Percentiles rank a stretch among this genome's conserved stretches.
phyloP scores from a whole-genome alignment of 169 alveolate species.

The Plasmodium vinckei region DNA sequence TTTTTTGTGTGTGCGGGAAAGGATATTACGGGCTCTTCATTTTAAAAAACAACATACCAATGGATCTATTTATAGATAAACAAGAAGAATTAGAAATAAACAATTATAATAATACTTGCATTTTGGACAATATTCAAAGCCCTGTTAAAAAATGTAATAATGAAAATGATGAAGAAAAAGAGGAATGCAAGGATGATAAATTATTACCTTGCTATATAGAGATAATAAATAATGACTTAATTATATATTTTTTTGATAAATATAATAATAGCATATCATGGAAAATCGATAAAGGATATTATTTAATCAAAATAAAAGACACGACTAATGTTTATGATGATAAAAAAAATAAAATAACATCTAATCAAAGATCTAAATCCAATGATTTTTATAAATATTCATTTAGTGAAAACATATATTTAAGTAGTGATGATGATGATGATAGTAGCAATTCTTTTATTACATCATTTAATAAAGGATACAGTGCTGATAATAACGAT shows the following conservation, averaged over 20 bases:
- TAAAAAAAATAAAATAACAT: neutral
- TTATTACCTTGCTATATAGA: constrained; percentile 72
- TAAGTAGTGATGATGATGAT: too few species aligned
- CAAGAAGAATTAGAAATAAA: too few species aligned
- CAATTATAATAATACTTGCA: too few species aligned
- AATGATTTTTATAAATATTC: neutral
- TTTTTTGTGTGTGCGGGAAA: too few species aligned
- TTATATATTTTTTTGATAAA: constrained; percentile 61
- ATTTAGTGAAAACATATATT: too few species aligned
- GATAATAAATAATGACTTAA: constrained; percentile 34
- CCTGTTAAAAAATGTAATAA: neutral
- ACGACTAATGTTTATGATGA: neutral
- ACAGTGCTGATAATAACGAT: too few species aligned
- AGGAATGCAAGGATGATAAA: neutral
- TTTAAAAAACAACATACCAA: too few species aligned
- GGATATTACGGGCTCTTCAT: too few species aligned
- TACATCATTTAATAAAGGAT: too few species aligned
- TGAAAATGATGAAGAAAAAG: neutral
- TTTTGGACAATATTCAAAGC: too few species aligned
- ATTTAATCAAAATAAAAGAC: constrained; percentile 21
- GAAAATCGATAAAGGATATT: constrained; percentile 46
- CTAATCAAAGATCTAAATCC: neutral
- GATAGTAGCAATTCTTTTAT: too few species aligned
- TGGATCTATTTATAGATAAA: too few species aligned
- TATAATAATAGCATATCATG: constrained; percentile 64